phyloP scores from a whole-genome alignment of 148 eudicot species.

The Camellia japonica region DNA sequence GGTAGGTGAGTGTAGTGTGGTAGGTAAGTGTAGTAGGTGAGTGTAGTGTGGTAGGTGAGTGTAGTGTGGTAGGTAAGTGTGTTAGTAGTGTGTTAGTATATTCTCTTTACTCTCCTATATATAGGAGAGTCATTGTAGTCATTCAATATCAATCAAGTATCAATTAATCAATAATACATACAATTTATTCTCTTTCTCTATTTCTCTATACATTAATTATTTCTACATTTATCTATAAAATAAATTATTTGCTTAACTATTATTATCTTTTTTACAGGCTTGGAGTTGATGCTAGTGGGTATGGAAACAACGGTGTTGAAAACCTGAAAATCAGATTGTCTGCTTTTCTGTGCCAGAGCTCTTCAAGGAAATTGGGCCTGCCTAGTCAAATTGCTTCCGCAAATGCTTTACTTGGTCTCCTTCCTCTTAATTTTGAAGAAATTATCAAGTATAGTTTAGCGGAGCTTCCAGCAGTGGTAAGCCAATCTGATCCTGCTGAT shows the following conservation, averaged over 20 bases:
- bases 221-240: too few relatives aligned
- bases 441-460: slow-evolving; percentile 17
- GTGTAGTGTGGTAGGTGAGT: too few relatives aligned
- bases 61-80: too few relatives aligned
- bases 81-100: too few relatives aligned
- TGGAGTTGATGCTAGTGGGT: slow-evolving; percentile 57
- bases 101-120: too few relatives aligned
- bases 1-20: too few relatives aligned
- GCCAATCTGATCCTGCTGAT: slow-evolving; percentile 14
- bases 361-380: slow-evolving; percentile 14
- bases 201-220: too few relatives aligned
- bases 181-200: too few relatives aligned
- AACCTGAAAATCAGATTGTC: slow-evolving; percentile 38
- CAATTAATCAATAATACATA: too few relatives aligned
- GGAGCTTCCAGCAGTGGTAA: slow-evolving; percentile 14
- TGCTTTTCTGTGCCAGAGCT: slow-evolving; percentile 27
- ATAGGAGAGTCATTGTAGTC: too few relatives aligned
- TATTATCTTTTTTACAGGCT: slow-evolving; percentile 31
- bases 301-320: slow-evolving; percentile 45
- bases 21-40: too few relatives aligned
- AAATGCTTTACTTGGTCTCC: slow-evolving; percentile 37
- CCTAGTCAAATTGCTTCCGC: slow-evolving; percentile 30
- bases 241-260: neutral
- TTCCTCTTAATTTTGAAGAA: slow-evolving; percentile 32
- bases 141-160: too few relatives aligned